phyloP scores from a whole-genome alignment of 2,329 filamentous ascomycete genomes.

The Hysterium pulicare region DNA sequence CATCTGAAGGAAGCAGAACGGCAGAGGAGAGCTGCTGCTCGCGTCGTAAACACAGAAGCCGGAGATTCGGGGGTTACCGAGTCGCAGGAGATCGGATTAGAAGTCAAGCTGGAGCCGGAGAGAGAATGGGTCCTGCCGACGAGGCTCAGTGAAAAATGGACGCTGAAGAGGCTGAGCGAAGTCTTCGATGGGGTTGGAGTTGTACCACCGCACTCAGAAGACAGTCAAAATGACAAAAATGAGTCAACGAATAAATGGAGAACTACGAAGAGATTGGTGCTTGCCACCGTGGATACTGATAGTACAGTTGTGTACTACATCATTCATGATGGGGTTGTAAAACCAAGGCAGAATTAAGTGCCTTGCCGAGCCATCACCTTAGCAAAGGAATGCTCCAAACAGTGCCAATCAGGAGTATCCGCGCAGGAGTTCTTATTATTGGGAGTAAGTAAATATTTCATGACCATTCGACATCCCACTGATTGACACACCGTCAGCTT shows the following conservation, averaged over 20 bases:
- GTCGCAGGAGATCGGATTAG: constrained; percentile 9
- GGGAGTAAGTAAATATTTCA: too few relatives aligned
- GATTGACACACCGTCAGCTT: too few relatives aligned
- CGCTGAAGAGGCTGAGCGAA: constrained; percentile 60
- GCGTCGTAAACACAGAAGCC: constrained; percentile 42
- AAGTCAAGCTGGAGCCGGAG: constrained; percentile 39
- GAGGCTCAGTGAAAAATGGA: constrained; percentile 71
- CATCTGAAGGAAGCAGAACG: constrained; percentile 58
- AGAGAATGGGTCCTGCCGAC: constrained; percentile 75
- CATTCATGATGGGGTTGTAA: constrained; percentile 82
- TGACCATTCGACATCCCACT: too few relatives aligned
- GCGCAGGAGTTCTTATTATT: too few relatives aligned
- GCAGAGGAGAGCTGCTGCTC: constrained; percentile 42
- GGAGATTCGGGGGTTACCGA: not conserved
- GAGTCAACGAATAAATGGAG: constrained; percentile 39
- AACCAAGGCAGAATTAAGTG: constrained; percentile 73
- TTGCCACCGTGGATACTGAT: constrained; percentile 73
- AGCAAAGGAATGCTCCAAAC: too few relatives aligned
- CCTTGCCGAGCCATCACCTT: too few relatives aligned
- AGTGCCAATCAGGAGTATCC: too few relatives aligned
- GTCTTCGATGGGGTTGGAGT: constrained; percentile 60
- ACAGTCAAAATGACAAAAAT: constrained; percentile 9
- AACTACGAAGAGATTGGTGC: constrained; percentile 62
- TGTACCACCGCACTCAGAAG: constrained; percentile 40
- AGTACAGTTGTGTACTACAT: constrained; percentile 83